Conservation (phyloP, 2,329 filamentous ascomycete genomes). For the Alternaria panax region DNA sequence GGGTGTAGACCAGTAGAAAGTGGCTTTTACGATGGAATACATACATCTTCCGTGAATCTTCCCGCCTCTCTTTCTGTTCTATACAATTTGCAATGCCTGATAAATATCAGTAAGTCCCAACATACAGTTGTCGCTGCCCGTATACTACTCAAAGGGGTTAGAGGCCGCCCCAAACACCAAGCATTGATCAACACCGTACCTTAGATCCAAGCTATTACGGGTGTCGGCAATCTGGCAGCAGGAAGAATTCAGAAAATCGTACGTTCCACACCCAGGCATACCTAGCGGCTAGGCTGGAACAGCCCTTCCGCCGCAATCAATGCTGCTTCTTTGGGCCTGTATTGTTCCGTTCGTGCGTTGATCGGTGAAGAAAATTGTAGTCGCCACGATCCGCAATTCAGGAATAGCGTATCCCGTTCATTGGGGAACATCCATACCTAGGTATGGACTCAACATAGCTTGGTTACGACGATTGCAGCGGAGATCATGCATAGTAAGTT, state of each 20-base stretch:
- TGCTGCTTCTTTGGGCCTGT: conserved; percentile 13
- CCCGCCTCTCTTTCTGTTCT: not conserved
- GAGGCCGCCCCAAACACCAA: not conserved
- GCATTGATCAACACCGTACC: conserved; percentile 4
- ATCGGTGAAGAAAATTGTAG: conserved; percentile 2
- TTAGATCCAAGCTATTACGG: not conserved
- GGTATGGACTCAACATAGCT: not conserved
- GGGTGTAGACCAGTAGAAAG: not conserved
- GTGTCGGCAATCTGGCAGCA: conserved; percentile 3
- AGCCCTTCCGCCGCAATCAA: conserved; percentile 17
- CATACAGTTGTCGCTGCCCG: not conserved
- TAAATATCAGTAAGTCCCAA: not conserved
- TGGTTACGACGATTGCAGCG: not conserved
- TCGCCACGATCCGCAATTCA: not conserved
- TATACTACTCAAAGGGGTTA: not conserved
- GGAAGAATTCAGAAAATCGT: not conserved
- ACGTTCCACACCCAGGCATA: not conserved
- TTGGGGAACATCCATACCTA: not conserved
- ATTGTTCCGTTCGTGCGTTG: not conserved
- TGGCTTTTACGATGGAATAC: not conserved
- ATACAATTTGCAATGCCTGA: not conserved
- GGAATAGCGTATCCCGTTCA: not conserved
- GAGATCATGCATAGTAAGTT: not conserved
- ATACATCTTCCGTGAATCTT: not conserved
- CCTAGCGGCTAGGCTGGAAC: conserved; percentile 8